phyloP scores from a whole-genome alignment of 257 asterid genomes.

The Solanum chaucha region DNA sequence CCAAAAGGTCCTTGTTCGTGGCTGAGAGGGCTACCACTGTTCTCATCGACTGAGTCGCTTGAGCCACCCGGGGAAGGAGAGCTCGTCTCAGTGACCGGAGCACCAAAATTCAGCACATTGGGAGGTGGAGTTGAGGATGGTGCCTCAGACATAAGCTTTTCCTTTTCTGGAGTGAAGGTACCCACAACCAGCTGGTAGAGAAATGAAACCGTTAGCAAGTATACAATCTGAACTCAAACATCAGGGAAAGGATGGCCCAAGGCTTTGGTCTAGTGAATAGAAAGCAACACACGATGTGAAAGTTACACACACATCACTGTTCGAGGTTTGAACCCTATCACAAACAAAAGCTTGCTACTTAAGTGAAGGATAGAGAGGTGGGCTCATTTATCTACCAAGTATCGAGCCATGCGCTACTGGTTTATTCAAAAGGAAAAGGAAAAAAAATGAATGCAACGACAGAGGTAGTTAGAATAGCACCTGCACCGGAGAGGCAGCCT shows the following conservation, averaged over 20 bases:
- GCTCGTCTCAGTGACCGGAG: constrained; percentile 11
- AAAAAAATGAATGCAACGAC: neutral
- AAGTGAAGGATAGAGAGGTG: neutral
- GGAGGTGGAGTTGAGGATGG: constrained; percentile 26
- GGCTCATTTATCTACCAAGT: neutral
- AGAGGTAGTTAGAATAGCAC: constrained; percentile 12
- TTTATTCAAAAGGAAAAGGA: neutral
- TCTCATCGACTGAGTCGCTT: constrained; percentile 51
- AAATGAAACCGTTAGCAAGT: neutral
- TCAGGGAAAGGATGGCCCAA: neutral
- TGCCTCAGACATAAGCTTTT: constrained; percentile 27
- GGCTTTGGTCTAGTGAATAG: neutral
- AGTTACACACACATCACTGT: neutral
- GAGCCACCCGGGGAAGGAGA: constrained; percentile 59
- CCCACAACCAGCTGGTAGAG: constrained; percentile 59
- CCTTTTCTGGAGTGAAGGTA: constrained; percentile 67
- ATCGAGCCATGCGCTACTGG: neutral
- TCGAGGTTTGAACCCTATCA: neutral
- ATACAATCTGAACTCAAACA: neutral
- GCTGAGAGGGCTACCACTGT: constrained; percentile 40
- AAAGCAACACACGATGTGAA: neutral
- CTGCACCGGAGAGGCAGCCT: constrained; percentile 76
- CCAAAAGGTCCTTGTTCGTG: constrained; percentile 20
- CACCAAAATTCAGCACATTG: constrained; percentile 40
- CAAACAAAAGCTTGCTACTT: neutral